These are phyloP conservation scores for Teunomyces aglyptinius DNA, from an alignment of 805 yeast species.

Conservation along the genomic window DNA sequence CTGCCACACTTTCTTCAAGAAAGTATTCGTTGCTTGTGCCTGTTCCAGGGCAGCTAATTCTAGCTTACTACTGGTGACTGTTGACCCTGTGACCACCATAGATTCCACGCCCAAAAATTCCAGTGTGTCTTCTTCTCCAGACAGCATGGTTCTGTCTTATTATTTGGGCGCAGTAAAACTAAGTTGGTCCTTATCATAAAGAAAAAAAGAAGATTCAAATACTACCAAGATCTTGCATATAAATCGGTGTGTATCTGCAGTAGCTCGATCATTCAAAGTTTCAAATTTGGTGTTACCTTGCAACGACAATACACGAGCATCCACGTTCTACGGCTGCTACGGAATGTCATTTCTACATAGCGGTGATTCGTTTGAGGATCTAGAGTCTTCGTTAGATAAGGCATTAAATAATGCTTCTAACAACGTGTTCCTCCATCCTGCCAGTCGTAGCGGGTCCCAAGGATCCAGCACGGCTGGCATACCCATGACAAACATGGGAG, in stretches of 20 bases:
- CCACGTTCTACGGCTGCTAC: conserved; percentile 19
- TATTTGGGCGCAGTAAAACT: too few relatives aligned
- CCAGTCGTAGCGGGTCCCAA: conserved; percentile 27
- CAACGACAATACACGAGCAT: conserved; percentile 4
- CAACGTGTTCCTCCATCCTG: conserved; percentile 24
- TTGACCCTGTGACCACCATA: neutral
- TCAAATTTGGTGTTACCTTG: neutral
- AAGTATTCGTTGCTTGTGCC: conserved; percentile 17
- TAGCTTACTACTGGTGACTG: neutral
- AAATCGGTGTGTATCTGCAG: neutral
- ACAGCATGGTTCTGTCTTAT: neutral
- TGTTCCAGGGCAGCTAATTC: conserved; percentile 8
- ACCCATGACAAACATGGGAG: conserved; percentile 27
- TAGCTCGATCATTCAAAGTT: neutral
- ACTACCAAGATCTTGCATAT: neutral
- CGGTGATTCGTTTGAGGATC: conserved; percentile 50
- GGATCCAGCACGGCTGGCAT: conserved; percentile 26
- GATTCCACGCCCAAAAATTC: neutral
- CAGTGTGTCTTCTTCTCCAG: neutral
- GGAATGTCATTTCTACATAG: conserved; percentile 5
- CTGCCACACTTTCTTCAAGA: conserved; percentile 21
- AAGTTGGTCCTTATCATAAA: neutral
- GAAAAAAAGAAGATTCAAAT: neutral
- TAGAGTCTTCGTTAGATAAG: conserved; percentile 63
- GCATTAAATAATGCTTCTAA: conserved; percentile 56